Conservation (phyloP, 1,139 yeast species). For the Maudiozyma humilis region DNA sequence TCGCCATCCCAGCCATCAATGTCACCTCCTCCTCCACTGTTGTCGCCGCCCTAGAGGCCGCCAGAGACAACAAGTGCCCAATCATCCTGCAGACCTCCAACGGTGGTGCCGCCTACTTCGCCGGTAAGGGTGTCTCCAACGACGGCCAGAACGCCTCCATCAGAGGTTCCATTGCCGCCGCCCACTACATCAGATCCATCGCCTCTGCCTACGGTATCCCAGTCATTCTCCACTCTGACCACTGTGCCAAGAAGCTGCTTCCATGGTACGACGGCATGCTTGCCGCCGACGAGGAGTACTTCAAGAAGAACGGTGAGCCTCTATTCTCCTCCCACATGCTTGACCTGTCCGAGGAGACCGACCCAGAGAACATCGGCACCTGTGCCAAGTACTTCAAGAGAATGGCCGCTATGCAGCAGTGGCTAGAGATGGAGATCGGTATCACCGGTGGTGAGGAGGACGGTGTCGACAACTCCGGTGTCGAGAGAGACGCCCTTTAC, state of each 20-base stretch:
- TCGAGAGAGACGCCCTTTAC: constrained; percentile 78
- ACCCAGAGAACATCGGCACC: constrained; percentile 88
- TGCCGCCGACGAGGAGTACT: constrained; percentile 91
- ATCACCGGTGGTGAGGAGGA: constrained; percentile 99
- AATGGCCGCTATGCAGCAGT: constrained; percentile 90
- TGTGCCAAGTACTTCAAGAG: constrained; percentile 93
- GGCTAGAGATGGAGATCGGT: constrained; percentile 99
- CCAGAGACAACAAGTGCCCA: constrained; percentile 93
- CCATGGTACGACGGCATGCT: constrained; percentile 99
- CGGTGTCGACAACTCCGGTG: constrained; percentile 98
- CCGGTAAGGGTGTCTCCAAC: constrained; percentile 98
- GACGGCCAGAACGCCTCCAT: constrained; percentile 88
- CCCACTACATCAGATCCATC: constrained; percentile 91
- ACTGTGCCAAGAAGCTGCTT: constrained; percentile 95
- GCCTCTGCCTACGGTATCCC: constrained; percentile 97
- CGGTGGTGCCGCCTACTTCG: constrained; percentile 99
- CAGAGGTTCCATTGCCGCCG: constrained; percentile 95
- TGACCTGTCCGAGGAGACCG: constrained; percentile 94
- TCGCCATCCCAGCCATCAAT: constrained; percentile 97
- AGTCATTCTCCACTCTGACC: constrained; percentile 95
- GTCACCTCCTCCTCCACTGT: constrained; percentile 97
- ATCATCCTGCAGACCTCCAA: constrained; percentile 94
- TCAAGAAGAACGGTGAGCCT: constrained; percentile 80
- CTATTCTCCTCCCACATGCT: constrained; percentile 98
- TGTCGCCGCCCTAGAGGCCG: constrained; percentile 96